Evolutionary conservation across 352 stramenopile genomes (phyloP), one percentile per base, ranked within the genome.

Genomic region (Aphanomyces astaci): DNA sequence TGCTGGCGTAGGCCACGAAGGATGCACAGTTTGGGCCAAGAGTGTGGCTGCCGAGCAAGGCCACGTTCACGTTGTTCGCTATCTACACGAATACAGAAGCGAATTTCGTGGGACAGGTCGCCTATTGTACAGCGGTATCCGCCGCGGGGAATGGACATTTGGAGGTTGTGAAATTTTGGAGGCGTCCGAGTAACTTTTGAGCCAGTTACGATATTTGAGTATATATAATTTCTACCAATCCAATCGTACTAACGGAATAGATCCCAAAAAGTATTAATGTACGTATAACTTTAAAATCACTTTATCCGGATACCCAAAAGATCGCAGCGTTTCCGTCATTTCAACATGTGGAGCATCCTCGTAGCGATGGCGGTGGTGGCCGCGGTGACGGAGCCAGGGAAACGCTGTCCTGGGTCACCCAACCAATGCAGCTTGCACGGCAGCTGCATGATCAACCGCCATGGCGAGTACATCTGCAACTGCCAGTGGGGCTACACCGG

Each of bases 341-440:
- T n/a, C n/a, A n/a, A n/a, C n/a, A 73, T 30, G 15, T 2, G 15
- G 2, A 31, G 17, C 5, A 22, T 30, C 48, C 7, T 55, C 7
- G 48, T 30, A 15, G 36, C 51, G 25, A 27, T n/a, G 30, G 25
- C 51, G 51, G 51, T 25, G 30, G 19, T 19, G 30, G 11, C 25
- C 11, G 66, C 70, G 27, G 43, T 72, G 3, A 65, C 74, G 13
- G 62, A 78, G 25, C 71, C 72, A 24, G 70, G 33, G 40, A 77
- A 73, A 43, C 77, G 76, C 31, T 92, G 83, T 15, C 80, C 81
- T 2, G 83, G 81, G 2, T 70, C 71, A 40, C 76, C 75, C 11
- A 89, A 86, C 54, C 81, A 88, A 67, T 92, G 83, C 71, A 90
- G 80, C 15, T 73, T 88, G 30, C 81, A 88, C 60, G 83, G 83